Evolutionary conservation across 2,329 filamentous ascomycete species (phyloP).

Genomic region (Colletotrichum tamarilloi): DNA sequence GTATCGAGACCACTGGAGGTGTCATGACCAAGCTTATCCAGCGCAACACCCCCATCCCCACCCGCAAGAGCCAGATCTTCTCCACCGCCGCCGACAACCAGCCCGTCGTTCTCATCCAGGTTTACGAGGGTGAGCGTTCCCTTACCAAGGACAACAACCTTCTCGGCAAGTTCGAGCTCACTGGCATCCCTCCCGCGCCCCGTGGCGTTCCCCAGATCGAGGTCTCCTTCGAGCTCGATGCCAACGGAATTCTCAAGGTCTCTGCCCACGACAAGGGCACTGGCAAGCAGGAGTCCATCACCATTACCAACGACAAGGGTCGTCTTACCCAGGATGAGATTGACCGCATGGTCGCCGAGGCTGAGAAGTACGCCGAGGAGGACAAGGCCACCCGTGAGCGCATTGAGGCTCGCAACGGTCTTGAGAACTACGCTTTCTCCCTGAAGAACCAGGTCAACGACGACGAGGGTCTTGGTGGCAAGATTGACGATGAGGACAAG

Average conservation of each 20-base stretch:
- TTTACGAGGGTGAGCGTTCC: slow-evolving; percentile 92
- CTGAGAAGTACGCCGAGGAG: slow-evolving; percentile 98
- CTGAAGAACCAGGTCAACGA: slow-evolving; percentile 99
- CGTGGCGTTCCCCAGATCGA: slow-evolving; percentile 98
- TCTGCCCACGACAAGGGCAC: slow-evolving; percentile 97
- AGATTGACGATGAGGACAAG: slow-evolving; percentile 99
- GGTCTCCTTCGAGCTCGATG: slow-evolving; percentile 96
- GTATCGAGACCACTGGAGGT: slow-evolving; percentile 97
- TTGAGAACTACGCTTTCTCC: slow-evolving; percentile 99
- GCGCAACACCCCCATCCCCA: slow-evolving; percentile 94
- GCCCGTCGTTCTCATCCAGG: slow-evolving; percentile 93
- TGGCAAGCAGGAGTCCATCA: slow-evolving; percentile 96
- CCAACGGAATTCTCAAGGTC: slow-evolving; percentile 98
- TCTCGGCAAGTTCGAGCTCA: slow-evolving; percentile 98
- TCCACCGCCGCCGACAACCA: slow-evolving; percentile 97
- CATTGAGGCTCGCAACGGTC: slow-evolving; percentile 94
- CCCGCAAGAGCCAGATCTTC: slow-evolving; percentile 98
- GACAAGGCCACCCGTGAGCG: slow-evolving; percentile 98
- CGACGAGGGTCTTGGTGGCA: slow-evolving; percentile 94
- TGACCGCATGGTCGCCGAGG: slow-evolving; percentile 98
- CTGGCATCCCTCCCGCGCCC: slow-evolving; percentile 92
- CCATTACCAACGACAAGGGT: slow-evolving; percentile 99
- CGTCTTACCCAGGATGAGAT: slow-evolving; percentile 97
- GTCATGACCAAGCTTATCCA: slow-evolving; percentile 98
- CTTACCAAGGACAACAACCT: slow-evolving; percentile 98